phyloP scores from a whole-genome alignment of 495 filamentous ascomycete genomes.

The Copromyces sp. region DNA sequence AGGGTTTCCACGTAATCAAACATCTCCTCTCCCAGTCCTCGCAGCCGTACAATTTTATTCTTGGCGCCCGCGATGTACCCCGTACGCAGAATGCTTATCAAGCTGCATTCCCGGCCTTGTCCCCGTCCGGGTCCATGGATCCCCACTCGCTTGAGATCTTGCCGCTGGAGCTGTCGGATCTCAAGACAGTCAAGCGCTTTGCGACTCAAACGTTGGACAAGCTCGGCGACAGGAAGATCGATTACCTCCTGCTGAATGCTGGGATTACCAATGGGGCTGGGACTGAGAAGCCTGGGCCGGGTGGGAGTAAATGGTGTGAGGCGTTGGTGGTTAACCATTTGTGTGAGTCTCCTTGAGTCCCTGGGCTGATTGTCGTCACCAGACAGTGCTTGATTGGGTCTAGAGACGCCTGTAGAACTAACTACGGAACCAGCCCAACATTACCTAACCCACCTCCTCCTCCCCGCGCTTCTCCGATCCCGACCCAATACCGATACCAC shows the following conservation, averaged over 20 bases:
- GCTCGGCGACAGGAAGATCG: slow-evolving; percentile 25
- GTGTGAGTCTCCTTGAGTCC: slow-evolving; percentile 16
- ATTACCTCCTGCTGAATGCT: slow-evolving; percentile 35
- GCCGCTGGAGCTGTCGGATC: slow-evolving; percentile 31
- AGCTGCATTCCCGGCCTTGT: slow-evolving; percentile 21
- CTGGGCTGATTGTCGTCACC: background rate
- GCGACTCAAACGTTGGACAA: slow-evolving; percentile 23
- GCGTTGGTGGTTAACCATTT: slow-evolving; percentile 34
- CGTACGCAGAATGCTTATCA: slow-evolving; percentile 27
- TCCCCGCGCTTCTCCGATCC: background rate
- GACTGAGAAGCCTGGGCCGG: slow-evolving; percentile 14
- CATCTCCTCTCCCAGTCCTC: slow-evolving; percentile 27
- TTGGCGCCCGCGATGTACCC: slow-evolving; percentile 31
- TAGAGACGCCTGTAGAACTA: background rate
- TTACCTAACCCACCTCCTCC: slow-evolving; percentile 32
- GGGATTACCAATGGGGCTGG: slow-evolving; percentile 15
- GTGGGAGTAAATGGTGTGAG: slow-evolving; percentile 31
- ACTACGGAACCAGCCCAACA: slow-evolving; percentile 27
- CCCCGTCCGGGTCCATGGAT: background rate
- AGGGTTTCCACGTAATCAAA: slow-evolving; percentile 37
- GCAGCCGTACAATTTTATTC: slow-evolving; percentile 32
- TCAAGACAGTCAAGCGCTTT: slow-evolving; percentile 27
- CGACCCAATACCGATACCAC: slow-evolving; percentile 17
- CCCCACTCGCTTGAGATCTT: slow-evolving; percentile 30
- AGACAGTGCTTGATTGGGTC: no score